These are phyloP conservation scores for Tremellales sp. DNA, from an alignment of 1,284 basidiomycete species.

Conservation along the genomic window DNA sequence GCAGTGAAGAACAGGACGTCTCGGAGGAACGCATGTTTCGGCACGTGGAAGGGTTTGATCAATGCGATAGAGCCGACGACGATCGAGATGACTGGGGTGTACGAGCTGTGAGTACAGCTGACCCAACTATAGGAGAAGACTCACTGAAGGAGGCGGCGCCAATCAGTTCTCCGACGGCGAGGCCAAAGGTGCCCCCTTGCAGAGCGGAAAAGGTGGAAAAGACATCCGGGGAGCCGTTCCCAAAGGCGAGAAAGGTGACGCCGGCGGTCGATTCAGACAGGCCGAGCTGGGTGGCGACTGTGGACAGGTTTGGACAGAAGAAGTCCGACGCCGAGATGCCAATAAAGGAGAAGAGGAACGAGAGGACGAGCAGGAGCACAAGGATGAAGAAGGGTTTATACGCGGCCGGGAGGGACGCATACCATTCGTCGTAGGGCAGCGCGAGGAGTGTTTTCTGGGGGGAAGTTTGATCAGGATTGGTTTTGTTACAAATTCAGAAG, in stretches of 20 bases:
- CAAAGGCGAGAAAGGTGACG: conserved; percentile 89
- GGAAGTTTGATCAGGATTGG: not conserved
- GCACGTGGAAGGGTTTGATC: conserved; percentile 85
- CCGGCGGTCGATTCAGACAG: conserved; percentile 86
- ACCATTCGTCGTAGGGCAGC: conserved; percentile 32
- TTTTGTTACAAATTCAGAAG: not conserved
- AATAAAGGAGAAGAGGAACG: conserved; percentile 64
- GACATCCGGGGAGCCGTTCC: conserved; percentile 87
- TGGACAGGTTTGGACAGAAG: conserved; percentile 89
- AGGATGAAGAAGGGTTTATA: conserved; percentile 33
- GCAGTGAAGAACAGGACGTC: conserved; percentile 90
- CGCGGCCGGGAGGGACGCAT: conserved; percentile 18
- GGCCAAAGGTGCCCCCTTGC: conserved; percentile 73
- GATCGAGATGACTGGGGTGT: conserved; percentile 65
- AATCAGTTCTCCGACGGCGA: conserved; percentile 91
- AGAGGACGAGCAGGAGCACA: conserved; percentile 33
- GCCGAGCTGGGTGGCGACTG: conserved; percentile 74
- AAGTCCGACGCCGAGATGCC: conserved; percentile 92
- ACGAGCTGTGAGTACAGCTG: not conserved
- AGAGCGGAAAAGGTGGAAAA: conserved; percentile 95
- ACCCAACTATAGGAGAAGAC: conserved; percentile 8
- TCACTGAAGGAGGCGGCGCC: conserved; percentile 86
- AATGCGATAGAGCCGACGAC: conserved; percentile 96
- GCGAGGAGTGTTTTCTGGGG: conserved; percentile 17
- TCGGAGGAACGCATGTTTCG: conserved; percentile 74